Evolutionary conservation across 768 basidiomycete species (phyloP).

Genomic region (Amanita subjunquillea): DNA sequence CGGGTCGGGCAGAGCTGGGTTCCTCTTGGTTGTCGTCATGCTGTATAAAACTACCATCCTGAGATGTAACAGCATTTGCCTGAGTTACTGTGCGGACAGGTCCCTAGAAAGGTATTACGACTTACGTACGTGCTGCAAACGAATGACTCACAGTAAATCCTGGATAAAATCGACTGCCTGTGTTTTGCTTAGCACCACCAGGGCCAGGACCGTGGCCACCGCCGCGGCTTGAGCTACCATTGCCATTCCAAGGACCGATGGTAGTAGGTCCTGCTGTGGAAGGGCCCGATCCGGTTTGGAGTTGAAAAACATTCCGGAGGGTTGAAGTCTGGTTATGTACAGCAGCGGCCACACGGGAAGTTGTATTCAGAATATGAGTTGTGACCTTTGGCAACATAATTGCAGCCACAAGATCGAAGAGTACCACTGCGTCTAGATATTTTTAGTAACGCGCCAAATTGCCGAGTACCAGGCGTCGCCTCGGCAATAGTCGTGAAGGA

Average conservation of each 20-base stretch:
- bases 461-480: background rate
- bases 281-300: constrained; percentile 42
- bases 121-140: constrained; percentile 1
- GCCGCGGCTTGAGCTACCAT: constrained; percentile 38
- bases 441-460: background rate
- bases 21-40: constrained; percentile 53
- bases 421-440: background rate
- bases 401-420: constrained; percentile 1
- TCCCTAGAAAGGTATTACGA: constrained; percentile 27
- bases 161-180: constrained; percentile 62
- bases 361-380: constrained; percentile 66
- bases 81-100: constrained; percentile 66
- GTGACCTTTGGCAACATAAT: constrained; percentile 79
- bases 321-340: constrained; percentile 66
- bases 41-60: constrained; percentile 36
- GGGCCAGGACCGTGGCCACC: constrained; percentile 47
- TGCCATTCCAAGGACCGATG: constrained; percentile 30
- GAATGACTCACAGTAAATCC: constrained; percentile 48
- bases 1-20: constrained; percentile 16
- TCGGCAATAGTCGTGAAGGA: background rate
- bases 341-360: constrained; percentile 64
- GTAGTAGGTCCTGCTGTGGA: constrained; percentile 26
- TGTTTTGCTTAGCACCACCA: constrained; percentile 62
- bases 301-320: constrained; percentile 68
- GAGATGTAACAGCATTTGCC: constrained; percentile 48